These are phyloP conservation scores for Pilatotrama ljubarskyi DNA, from an alignment of 768 basidiomycete genomes.

Conservation along the genomic window DNA sequence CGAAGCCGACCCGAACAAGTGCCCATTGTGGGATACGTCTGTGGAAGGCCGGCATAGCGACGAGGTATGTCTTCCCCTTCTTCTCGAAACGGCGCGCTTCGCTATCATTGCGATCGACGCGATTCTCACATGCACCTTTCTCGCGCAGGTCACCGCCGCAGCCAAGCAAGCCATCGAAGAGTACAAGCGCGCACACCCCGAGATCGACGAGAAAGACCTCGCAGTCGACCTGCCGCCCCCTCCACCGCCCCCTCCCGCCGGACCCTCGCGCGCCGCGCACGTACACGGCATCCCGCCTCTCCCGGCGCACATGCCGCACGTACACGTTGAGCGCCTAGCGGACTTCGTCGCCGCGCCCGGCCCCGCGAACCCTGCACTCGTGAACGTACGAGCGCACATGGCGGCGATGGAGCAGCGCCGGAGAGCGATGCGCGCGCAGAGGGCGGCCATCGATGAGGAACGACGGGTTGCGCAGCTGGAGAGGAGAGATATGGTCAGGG, in stretches of 20 bases:
- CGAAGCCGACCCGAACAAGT: slow-evolving; percentile 44
- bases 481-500: not conserved
- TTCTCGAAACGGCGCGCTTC: no score
- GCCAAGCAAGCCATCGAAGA: slow-evolving; percentile 66
- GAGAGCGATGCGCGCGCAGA: not conserved
- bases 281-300: not conserved
- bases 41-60: slow-evolving; percentile 64
- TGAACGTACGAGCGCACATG: not conserved
- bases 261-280: slow-evolving; percentile 5
- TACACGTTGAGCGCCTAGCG: not conserved
- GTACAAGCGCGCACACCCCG: slow-evolving; percentile 59
- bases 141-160: slow-evolving; percentile 62
- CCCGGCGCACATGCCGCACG: not conserved
- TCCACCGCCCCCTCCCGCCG: slow-evolving; percentile 34
- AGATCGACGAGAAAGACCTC: slow-evolving; percentile 58
- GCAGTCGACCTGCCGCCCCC: slow-evolving; percentile 60
- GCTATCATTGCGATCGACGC: not conserved
- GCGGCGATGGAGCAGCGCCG: not conserved
- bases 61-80: slow-evolving; percentile 47
- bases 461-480: not conserved
- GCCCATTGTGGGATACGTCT: slow-evolving; percentile 62
- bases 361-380: not conserved
- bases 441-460: not conserved
- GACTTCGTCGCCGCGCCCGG: not conserved
- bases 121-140: not conserved